phyloP scores from a whole-genome alignment of 495 filamentous ascomycete genomes.

The Lophiotrema nucula region DNA sequence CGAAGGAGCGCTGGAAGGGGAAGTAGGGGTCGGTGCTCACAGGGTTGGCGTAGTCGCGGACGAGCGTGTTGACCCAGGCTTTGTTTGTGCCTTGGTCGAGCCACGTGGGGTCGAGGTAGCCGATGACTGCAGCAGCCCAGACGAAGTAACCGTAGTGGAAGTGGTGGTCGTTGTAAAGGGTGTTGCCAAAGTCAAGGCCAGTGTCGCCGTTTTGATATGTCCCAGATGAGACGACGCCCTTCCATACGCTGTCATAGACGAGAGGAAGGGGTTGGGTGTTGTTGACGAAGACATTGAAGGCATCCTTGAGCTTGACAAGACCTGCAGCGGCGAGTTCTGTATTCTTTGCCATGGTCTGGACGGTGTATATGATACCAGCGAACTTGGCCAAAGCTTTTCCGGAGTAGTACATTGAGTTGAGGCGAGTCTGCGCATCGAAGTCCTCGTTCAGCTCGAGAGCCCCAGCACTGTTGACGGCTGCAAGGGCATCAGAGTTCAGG shows the following conservation, averaged over 20 bases:
- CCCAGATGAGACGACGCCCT: constrained; percentile 78
- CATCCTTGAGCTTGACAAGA: constrained; percentile 65
- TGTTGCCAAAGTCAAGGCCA: constrained; percentile 49
- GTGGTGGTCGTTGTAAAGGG: constrained; percentile 91
- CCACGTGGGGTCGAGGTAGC: constrained; percentile 76
- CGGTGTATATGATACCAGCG: constrained; percentile 67
- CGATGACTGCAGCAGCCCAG: constrained; percentile 82
- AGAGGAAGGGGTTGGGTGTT: constrained; percentile 78
- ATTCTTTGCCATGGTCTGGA: constrained; percentile 65
- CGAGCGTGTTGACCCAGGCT: constrained; percentile 72
- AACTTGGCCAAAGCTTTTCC: constrained; percentile 93
- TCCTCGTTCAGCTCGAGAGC: constrained; percentile 68
- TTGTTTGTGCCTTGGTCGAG: constrained; percentile 59
- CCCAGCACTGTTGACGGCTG: constrained; percentile 58
- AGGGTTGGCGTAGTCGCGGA: constrained; percentile 66
- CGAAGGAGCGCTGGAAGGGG: constrained; percentile 82
- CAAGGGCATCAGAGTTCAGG: constrained; percentile 54
- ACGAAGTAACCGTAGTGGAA: constrained; percentile 94
- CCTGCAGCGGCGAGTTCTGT: constrained; percentile 58
- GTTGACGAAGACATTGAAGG: constrained; percentile 71
- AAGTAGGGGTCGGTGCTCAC: constrained; percentile 69
- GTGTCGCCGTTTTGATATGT: constrained; percentile 71
- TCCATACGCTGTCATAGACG: constrained; percentile 66
- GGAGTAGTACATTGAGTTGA: constrained; percentile 92
- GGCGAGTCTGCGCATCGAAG: constrained; percentile 65